A percentile compares a stretch with the other conserved stretches of the same genome.
These are phyloP conservation scores for Hyaloscypha finlandica DNA, from an alignment of 495 filamentous ascomycete species.

Conservation along the genomic window DNA sequence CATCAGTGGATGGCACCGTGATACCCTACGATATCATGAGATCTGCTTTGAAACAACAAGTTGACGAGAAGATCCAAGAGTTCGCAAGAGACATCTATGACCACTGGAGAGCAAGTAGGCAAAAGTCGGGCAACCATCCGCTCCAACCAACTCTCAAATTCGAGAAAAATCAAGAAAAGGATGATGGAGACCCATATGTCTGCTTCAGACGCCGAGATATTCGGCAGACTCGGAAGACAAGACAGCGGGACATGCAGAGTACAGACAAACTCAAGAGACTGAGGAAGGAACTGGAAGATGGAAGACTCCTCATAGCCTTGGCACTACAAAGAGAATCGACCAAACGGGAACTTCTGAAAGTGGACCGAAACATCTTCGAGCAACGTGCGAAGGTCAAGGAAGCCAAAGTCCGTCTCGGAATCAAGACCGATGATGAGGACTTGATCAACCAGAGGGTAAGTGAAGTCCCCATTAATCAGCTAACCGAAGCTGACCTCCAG, in stretches of 20 bases:
- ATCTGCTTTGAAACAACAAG: conserved; percentile 69
- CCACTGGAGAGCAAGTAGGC: conserved; percentile 80
- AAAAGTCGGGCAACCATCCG: conserved; percentile 62
- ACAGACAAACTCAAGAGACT: conserved; percentile 92
- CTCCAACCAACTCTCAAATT: conserved; percentile 84
- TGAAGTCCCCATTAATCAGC: not conserved
- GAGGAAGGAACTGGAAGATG: conserved; percentile 89
- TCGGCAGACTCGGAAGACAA: conserved; percentile 90
- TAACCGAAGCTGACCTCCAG: conserved; percentile 30
- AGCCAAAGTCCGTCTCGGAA: conserved; percentile 80
- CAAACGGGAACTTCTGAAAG: conserved; percentile 72
- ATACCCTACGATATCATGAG: conserved; percentile 80
- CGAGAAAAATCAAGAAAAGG: conserved; percentile 87
- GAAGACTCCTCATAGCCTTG: conserved; percentile 73
- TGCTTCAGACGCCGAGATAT: conserved; percentile 97
- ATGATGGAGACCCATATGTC: conserved; percentile 95
- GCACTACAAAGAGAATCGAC: conserved; percentile 76
- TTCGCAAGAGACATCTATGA: conserved; percentile 88
- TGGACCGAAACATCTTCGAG: conserved; percentile 77
- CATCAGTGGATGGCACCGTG: conserved; percentile 83
- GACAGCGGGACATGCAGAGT: conserved; percentile 89
- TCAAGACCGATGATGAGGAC: conserved; percentile 93
- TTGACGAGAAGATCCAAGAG: conserved; percentile 62
- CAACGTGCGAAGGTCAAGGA: conserved; percentile 78
- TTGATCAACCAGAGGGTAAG: conserved; percentile 90